A percentile compares a stretch with the other conserved stretches of the same genome.
Conservation (phyloP, 306 rosid species). For the Cucumis hystrix region DNA sequence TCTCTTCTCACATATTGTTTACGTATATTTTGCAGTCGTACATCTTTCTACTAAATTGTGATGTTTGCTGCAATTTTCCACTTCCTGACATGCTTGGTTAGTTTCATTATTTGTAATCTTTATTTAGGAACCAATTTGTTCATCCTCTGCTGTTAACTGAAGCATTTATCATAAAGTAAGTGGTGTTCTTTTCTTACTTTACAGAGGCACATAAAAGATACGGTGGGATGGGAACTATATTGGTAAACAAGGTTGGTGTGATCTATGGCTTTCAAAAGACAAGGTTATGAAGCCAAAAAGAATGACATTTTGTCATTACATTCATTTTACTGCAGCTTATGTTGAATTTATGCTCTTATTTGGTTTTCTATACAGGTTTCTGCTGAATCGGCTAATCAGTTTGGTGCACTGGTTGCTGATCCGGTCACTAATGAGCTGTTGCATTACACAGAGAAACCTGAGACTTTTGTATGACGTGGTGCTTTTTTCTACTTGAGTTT, state of each 20-base stretch:
- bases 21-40: slow-evolving; percentile 50
- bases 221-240: slow-evolving; percentile 39
- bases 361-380: slow-evolving; percentile 52
- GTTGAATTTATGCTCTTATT: neutral
- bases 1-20: slow-evolving; percentile 1
- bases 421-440: slow-evolving; percentile 71
- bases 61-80: slow-evolving; percentile 95
- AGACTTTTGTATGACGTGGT: slow-evolving; percentile 35
- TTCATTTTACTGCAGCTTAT: neutral
- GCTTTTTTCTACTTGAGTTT: neutral
- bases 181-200: neutral
- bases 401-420: slow-evolving; percentile 96
- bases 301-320: neutral
- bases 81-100: slow-evolving; percentile 76
- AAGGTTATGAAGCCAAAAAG: neutral
- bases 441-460: slow-evolving; percentile 97
- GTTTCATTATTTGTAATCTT: slow-evolving; percentile 11
- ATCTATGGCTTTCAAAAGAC: neutral
- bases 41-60: slow-evolving; percentile 79
- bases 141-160: neutral
- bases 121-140: neutral
- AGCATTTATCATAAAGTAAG: neutral
- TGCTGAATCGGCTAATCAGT: slow-evolving; percentile 72
- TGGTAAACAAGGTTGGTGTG: slow-evolving; percentile 32
- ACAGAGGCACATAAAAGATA: slow-evolving; percentile 34